Percentiles rank a stretch among this genome's conserved stretches.
Conservation (phyloP, 345 rosid genomes). For the Salix arbutifolia region DNA sequence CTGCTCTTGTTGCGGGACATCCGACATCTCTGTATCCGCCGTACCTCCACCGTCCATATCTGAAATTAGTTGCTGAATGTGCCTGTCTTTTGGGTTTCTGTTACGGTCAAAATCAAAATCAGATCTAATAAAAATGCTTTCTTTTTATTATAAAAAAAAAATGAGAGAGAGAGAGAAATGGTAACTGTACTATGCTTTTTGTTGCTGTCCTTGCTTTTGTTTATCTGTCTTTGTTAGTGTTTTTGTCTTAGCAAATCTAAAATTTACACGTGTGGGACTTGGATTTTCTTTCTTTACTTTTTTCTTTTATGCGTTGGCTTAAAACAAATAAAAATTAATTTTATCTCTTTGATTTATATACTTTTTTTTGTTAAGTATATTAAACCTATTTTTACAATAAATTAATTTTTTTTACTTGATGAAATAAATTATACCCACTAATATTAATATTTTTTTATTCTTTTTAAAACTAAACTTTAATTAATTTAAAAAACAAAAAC, state of each 20-base stretch:
- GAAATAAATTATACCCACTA: no score
- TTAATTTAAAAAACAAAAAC: no score
- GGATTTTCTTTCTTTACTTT: not conserved
- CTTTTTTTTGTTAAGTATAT: no score
- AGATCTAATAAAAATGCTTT: not conserved
- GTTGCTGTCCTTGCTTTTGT: not conserved
- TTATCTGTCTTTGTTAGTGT: not conserved
- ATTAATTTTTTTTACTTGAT: no score
- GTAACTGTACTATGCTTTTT: not conserved
- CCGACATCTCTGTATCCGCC: conserved; percentile 76
- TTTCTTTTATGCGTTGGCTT: not conserved
- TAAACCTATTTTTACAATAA: no score
- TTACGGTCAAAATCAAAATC: not conserved
- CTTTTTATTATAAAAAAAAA: not conserved
- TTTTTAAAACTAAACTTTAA: no score
- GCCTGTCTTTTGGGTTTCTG: not conserved
- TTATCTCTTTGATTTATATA: not conserved
- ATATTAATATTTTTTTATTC: no score
- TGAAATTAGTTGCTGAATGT: not conserved
- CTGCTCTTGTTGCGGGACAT: conserved; percentile 37
- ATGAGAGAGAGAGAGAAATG: not conserved
- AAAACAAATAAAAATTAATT: no score
- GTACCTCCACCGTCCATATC: not conserved
- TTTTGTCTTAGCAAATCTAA: not conserved
- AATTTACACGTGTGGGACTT: not conserved